phyloP scores from a whole-genome alignment of 768 basidiomycete species.

The Mycena crocata region DNA sequence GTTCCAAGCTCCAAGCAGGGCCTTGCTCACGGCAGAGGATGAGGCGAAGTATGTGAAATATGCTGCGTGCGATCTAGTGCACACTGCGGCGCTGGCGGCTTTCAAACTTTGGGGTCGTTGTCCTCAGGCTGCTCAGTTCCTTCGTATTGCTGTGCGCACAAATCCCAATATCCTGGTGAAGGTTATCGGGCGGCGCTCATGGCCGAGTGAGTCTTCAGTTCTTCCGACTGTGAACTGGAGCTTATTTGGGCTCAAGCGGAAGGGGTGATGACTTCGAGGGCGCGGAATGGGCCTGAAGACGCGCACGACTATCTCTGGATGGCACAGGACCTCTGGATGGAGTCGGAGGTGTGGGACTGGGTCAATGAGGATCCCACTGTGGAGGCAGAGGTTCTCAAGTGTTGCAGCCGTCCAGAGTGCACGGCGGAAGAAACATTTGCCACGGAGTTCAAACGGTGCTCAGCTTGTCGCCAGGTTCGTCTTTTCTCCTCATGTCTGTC shows the following conservation, averaged over 20 bases:
- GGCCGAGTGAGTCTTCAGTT: constrained; percentile 35
- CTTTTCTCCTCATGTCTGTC: background rate
- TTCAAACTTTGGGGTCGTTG: constrained; percentile 44
- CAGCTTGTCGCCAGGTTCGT: background rate
- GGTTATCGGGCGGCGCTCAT: constrained; percentile 42
- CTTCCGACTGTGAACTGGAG: background rate
- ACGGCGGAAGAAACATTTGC: background rate
- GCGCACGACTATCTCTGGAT: constrained; percentile 50
- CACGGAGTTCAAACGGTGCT: background rate
- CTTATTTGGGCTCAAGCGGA: constrained; percentile 25
- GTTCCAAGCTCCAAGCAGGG: constrained; percentile 13
- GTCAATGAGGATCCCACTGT: background rate
- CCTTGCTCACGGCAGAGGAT: constrained; percentile 9
- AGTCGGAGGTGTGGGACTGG: background rate
- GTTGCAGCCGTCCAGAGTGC: background rate
- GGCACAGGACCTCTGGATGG: constrained; percentile 38
- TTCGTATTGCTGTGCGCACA: constrained; percentile 38
- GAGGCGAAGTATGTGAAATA: constrained; percentile 23
- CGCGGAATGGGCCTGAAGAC: constrained; percentile 43
- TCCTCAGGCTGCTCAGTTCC: constrained; percentile 42
- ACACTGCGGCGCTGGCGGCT: constrained; percentile 44
- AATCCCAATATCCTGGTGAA: constrained; percentile 45
- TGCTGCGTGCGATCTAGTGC: constrained; percentile 31
- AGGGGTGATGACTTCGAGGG: constrained; percentile 34
- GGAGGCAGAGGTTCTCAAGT: background rate